phyloP scores from a whole-genome alignment of 352 stramenopile genomes.

The Elongisporangium prolatum region DNA sequence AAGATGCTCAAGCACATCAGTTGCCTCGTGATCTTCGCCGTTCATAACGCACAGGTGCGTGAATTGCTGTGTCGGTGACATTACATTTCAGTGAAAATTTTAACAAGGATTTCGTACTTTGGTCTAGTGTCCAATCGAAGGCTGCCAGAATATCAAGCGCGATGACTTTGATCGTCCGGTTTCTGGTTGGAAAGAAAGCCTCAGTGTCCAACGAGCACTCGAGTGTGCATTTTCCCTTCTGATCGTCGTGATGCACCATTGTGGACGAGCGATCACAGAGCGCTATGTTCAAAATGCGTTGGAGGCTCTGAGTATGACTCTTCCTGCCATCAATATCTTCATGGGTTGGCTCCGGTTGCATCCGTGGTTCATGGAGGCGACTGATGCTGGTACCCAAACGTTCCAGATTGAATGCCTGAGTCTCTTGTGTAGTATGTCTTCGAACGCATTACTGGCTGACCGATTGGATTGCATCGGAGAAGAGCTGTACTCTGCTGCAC shows the following conservation, averaged over 20 bases:
- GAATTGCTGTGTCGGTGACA: background rate
- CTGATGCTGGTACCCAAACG: background rate
- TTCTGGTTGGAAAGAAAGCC: background rate
- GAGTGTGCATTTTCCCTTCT: background rate
- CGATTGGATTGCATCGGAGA: slow-evolving; percentile 5
- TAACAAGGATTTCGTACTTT: background rate
- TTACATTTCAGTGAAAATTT: slow-evolving; percentile 9
- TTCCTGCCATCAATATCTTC: slow-evolving; percentile 31
- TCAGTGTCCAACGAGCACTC: background rate
- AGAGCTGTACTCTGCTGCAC: slow-evolving; percentile 6
- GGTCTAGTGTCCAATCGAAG: background rate
- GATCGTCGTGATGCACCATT: slow-evolving; percentile 10
- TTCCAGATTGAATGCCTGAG: slow-evolving; percentile 10
- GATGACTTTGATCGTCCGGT: background rate
- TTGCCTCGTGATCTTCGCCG: slow-evolving; percentile 25
- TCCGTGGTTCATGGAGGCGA: slow-evolving; percentile 14
- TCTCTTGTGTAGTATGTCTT: slow-evolving; percentile 9
- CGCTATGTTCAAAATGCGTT: slow-evolving; percentile 6
- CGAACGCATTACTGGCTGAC: slow-evolving; percentile 12
- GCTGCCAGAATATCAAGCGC: background rate
- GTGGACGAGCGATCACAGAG: slow-evolving; percentile 4
- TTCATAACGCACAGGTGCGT: slow-evolving; percentile 23
- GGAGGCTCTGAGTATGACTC: slow-evolving; percentile 22
- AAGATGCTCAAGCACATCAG: slow-evolving; percentile 18
- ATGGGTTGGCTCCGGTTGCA: slow-evolving; percentile 40